These are phyloP conservation scores for Neurospora sp. DNA, from an alignment of 495 filamentous ascomycete genomes.

Conservation along the genomic window DNA sequence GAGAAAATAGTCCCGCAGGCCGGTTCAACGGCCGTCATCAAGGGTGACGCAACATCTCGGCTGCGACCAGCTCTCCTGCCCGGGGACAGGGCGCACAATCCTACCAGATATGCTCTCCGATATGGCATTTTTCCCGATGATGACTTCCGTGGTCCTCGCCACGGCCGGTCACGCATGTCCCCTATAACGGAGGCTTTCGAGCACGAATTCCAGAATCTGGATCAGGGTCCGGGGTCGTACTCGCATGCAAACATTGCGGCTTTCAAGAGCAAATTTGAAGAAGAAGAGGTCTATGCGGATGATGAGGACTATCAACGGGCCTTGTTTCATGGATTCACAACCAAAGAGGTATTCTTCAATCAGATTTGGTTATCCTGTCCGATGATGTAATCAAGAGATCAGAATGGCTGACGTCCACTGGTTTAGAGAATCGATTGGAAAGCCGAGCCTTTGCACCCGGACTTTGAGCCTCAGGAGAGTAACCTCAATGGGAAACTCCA, in stretches of 20 bases:
- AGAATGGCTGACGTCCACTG: neutral
- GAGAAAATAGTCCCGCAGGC: neutral
- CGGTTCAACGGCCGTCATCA: neutral
- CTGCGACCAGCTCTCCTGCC: conserved; percentile 22
- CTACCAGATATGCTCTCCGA: conserved; percentile 24
- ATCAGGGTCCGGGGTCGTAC: neutral
- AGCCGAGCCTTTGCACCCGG: conserved; percentile 10
- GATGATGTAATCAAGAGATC: neutral
- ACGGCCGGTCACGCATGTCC: conserved; percentile 26
- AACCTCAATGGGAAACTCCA: conserved; percentile 15
- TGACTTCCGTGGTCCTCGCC: neutral
- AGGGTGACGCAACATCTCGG: conserved; percentile 8
- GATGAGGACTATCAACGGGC: conserved; percentile 26
- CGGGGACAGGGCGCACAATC: conserved; percentile 10
- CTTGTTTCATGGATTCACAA: conserved; percentile 17
- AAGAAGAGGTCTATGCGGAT: conserved; percentile 1
- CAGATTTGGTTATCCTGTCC: neutral
- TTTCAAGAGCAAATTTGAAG: conserved; percentile 7
- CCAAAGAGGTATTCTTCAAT: conserved; percentile 17
- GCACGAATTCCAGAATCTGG: neutral
- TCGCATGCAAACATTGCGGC: neutral
- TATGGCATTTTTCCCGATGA: conserved; percentile 24
- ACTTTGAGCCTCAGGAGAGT: neutral
- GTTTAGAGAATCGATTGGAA: conserved; percentile 4
- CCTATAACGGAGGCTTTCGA: conserved; percentile 10